Evolutionary conservation across 768 basidiomycete species (phyloP).

Genomic region (Psilocybe subaeruginosa): DNA sequence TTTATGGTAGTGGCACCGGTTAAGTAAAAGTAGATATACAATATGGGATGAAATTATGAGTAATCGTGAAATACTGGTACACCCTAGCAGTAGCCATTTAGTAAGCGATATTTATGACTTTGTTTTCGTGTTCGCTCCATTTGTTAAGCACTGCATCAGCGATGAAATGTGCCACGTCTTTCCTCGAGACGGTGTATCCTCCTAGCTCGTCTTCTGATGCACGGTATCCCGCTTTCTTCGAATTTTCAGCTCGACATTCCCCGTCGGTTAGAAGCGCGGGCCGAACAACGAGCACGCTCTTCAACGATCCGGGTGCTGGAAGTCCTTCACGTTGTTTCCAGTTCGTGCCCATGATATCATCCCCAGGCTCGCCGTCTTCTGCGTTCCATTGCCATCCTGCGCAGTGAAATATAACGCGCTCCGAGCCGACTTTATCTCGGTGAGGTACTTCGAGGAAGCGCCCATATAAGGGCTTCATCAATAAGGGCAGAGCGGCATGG

Average conservation of each 20-base stretch:
- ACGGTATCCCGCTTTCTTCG: constrained; percentile 38
- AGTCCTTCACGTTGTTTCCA: constrained; percentile 48
- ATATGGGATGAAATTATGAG: too few relatives aligned
- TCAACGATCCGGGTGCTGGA: constrained; percentile 45
- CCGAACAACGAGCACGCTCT: constrained; percentile 52
- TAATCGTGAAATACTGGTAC: too few relatives aligned
- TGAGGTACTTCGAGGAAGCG: constrained; percentile 49
- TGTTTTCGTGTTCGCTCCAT: constrained; percentile 59
- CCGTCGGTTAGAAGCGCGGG: constrained; percentile 66
- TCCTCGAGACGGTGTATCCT: constrained; percentile 59
- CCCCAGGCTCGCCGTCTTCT: constrained; percentile 39
- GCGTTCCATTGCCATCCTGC: constrained; percentile 55
- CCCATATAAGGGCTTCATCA: constrained; percentile 51
- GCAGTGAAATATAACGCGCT: constrained; percentile 50
- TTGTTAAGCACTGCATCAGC: constrained; percentile 44
- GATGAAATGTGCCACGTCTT: constrained; percentile 69
- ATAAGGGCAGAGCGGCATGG: constrained; percentile 47
- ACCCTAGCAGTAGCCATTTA: constrained; percentile 22
- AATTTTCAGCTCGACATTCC: constrained; percentile 42
- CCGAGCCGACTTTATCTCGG: constrained; percentile 63
- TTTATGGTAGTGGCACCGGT: too few relatives aligned
- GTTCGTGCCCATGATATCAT: constrained; percentile 42
- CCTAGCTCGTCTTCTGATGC: constrained; percentile 45
- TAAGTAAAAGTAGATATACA: too few relatives aligned
- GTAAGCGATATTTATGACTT: constrained; percentile 52